Base-by-base conservation (phyloP, 768 basidiomycete species). In the Nidula microcarpa region DNA sequence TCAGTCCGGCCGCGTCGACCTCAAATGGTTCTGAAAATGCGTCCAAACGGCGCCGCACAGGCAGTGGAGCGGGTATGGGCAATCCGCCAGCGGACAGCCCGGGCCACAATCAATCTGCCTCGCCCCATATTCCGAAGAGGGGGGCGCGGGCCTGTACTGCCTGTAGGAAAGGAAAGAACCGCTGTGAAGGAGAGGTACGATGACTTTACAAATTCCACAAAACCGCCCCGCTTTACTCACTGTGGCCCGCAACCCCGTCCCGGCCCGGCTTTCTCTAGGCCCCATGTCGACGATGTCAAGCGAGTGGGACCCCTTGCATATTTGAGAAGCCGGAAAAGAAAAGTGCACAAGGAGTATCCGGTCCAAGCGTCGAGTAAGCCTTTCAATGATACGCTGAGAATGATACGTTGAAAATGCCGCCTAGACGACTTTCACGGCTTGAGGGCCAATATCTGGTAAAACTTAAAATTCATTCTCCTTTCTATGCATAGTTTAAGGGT, bases 311-410 rank as follows among this genome's bases (percentile, higher is more conserved):
- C 5, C 79, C 80, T 39, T 94, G 92, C 65, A 68, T 94, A 52
- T 94, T 94, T 69, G 92, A 94, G 70, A 93, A 93, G 68, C 92
- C 92, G 61, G 89, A 92, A 71, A 91, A 89, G 78, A 94, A 94
- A 74, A 83, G 76, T 66, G 73, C 71, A 1, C 83, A 81, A 59
- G 69, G 72, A 8, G 66, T 84, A 61, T 73, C 87, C 54, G 79
- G 75, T 45, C 80, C 85, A 46, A 86, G 88, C 61, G 79, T 87
- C 47, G 91, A 92, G 89, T 92, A 61, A 67, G 84, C 75, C 34
- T 53, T 52, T 56, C 58, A 23, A 47, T 51, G 37, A 53, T 43
- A 49, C 51, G 45, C 39, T 51, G 6, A 10, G 33, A 23, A 32
- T 34, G 34, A 43, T 44, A 14, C 33, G 30, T 46, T 47, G 44